Evolutionary conservation across 2,329 filamentous ascomycete species (phyloP).

Genomic region (Ophiostoma novo-ulmi): DNA sequence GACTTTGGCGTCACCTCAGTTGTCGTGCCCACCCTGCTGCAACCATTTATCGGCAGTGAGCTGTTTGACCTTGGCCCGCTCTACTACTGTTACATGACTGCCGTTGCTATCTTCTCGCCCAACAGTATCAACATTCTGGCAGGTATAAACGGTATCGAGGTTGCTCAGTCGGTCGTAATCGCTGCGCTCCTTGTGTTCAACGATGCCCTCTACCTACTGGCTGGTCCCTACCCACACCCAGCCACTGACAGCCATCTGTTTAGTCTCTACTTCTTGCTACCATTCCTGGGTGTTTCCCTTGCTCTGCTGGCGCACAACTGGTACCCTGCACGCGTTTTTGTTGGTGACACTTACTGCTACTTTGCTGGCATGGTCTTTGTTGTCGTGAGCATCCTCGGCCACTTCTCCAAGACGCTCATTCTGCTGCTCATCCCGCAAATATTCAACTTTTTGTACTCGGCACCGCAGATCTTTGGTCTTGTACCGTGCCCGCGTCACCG

Average conservation of each 20-base stretch:
- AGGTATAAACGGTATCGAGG: conserved; percentile 97
- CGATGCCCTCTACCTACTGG: conserved; percentile 77
- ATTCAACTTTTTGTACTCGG: conserved; percentile 93
- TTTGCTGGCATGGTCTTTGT: conserved; percentile 99
- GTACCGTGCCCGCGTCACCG: conserved; percentile 91
- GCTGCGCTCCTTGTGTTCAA: conserved; percentile 78
- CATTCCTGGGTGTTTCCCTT: conserved; percentile 86
- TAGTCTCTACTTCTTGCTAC: conserved; percentile 88
- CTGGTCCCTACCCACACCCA: conserved; percentile 66
- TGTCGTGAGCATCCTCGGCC: conserved; percentile 90
- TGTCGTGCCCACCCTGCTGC: conserved; percentile 80
- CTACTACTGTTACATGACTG: conserved; percentile 97
- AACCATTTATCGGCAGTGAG: conserved; percentile 78
- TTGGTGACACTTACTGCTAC: conserved; percentile 98
- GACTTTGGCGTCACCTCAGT: conserved; percentile 97
- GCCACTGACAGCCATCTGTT: conserved; percentile 95
- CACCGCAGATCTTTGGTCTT: conserved; percentile 82
- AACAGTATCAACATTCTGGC: conserved; percentile 99
- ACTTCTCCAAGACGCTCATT: conserved; percentile 95
- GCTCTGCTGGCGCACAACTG: conserved; percentile 89
- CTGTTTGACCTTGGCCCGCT: conserved; percentile 74
- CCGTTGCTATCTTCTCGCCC: conserved; percentile 92
- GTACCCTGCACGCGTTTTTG: conserved; percentile 92
- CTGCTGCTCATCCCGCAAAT: conserved; percentile 89
- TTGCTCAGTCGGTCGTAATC: conserved; percentile 87